phyloP scores from a whole-genome alignment of 1,284 basidiomycete genomes.

The Cerrena zonata region DNA sequence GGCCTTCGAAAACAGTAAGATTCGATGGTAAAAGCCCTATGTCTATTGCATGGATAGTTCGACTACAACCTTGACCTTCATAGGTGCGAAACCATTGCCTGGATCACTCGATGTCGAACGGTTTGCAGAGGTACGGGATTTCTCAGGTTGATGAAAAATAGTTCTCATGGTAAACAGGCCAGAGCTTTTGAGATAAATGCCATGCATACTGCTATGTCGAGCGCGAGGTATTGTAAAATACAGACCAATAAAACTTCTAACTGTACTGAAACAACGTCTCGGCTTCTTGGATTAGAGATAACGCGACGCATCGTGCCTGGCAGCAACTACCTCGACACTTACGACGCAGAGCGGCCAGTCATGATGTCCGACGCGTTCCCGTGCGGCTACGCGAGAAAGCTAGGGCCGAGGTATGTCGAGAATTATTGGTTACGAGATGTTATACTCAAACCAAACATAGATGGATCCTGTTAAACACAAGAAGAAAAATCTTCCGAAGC shows the following conservation, averaged over 20 bases:
- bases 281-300: constrained; percentile 23
- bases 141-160: constrained; percentile 1
- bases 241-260: not conserved
- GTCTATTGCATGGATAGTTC: constrained; percentile 1
- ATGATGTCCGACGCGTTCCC: constrained; percentile 87
- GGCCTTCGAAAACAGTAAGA: constrained; percentile 36
- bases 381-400: constrained; percentile 73
- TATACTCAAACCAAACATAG: constrained; percentile 33
- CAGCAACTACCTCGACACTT: constrained; percentile 86
- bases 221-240: constrained; percentile 50
- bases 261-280: not conserved
- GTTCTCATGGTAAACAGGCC: constrained; percentile 42
- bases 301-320: constrained; percentile 77
- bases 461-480: constrained; percentile 61
- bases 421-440: too few relatives aligned
- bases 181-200: constrained; percentile 82
- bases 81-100: constrained; percentile 60
- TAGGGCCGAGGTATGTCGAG: constrained; percentile 58
- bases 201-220: constrained; percentile 80
- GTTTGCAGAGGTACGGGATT: constrained; percentile 68
- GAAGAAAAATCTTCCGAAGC: constrained; percentile 51
- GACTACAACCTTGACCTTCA: not conserved
- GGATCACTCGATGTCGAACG: constrained; percentile 78
- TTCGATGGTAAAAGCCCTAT: constrained; percentile 34
- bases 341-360: constrained; percentile 84